Evolutionary conservation across 805 yeast species (phyloP), one percentile per base, ranked within the genome.

Genomic region (Saitoella complicata): DNA sequence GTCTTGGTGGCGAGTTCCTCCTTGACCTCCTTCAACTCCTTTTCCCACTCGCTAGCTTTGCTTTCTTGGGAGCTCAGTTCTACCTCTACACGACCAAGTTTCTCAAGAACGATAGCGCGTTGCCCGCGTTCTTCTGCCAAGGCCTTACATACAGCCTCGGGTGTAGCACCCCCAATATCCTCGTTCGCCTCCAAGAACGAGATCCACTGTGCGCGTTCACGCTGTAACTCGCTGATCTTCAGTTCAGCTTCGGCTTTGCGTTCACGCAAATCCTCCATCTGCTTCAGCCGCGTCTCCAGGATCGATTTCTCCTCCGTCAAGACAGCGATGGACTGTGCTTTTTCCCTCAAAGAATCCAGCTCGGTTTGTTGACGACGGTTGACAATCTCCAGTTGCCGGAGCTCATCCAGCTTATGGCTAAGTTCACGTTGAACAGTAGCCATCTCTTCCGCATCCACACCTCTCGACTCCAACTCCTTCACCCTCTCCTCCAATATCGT

Each of bases 261-360:
- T 38, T 65, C 67, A 47, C 74, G 71, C 3, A 72, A 51, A 1
- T 55, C 57, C 31, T 70, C 72, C 39, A 71, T 55, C 7, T 54
- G 50, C 2, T 53, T 46, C 12, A 76, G 39, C 47, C 68, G 69
- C 12, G 62, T 58, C 21, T 58, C 55, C 33, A 78, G 56, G 0
- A 69, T 52, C 0, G 55, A 49, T 45, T 73, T 76, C 48, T 78
- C 80, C 49, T 73, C 78, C 50, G 69, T 72, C 33, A 78, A 59
- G 7, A 78, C 54, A 51, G 74, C 80, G 5, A 60, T 57, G 30
- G 71, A 68, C 31, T 60, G 58, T 48, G 72, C 64, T 47, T 67
- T 66, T 48, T 71, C 59, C 49, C 72, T 71, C 29, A 75, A 61
- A 7, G 65, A 62, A 49, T 69, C 68, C 46, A 79, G 66, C 37